These are phyloP conservation scores for Picea abies DNA, from an alignment of 83 land plant genomes.

Conservation along the genomic window DNA sequence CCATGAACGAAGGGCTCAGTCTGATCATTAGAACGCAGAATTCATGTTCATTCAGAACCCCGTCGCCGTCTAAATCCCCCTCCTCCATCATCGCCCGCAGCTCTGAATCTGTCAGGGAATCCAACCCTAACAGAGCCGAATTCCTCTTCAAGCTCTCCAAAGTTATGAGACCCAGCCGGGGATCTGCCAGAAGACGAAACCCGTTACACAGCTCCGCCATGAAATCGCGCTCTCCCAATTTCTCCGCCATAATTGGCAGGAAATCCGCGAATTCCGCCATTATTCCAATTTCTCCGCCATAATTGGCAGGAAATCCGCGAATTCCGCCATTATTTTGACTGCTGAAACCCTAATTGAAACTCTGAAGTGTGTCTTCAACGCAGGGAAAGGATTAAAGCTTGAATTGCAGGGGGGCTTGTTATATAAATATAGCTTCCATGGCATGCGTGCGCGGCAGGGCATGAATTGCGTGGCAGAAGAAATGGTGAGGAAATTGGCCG, in stretches of 20 bases:
- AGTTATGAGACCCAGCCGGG: conserved; percentile 25
- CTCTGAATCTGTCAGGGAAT: conserved; percentile 30
- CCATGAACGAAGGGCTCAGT: conserved; percentile 70
- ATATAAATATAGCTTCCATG: too few relatives aligned
- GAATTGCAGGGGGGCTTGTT: too few relatives aligned
- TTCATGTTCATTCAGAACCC: conserved; percentile 61
- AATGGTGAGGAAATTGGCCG: too few relatives aligned
- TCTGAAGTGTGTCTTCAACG: too few relatives aligned
- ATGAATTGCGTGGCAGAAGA: too few relatives aligned
- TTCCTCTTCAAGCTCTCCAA: conserved; percentile 26
- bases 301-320: conserved; percentile 29
- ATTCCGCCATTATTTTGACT: not conserved
- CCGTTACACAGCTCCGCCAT: conserved; percentile 46
- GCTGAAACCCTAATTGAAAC: not conserved
- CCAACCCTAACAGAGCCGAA: conserved; percentile 26
- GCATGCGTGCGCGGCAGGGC: too few relatives aligned
- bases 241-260: conserved; percentile 35
- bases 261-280: conserved; percentile 44
- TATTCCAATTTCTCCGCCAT: conserved; percentile 41
- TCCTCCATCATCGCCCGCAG: conserved; percentile 32
- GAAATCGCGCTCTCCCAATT: conserved; percentile 30
- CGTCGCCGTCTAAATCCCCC: conserved; percentile 46
- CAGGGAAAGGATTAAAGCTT: too few relatives aligned
- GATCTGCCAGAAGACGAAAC: conserved; percentile 36
- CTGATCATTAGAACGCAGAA: conserved; percentile 74